Base-by-base conservation (phyloP, 2,329 filamentous ascomycete genomes). In the Oidium heveae region DNA sequence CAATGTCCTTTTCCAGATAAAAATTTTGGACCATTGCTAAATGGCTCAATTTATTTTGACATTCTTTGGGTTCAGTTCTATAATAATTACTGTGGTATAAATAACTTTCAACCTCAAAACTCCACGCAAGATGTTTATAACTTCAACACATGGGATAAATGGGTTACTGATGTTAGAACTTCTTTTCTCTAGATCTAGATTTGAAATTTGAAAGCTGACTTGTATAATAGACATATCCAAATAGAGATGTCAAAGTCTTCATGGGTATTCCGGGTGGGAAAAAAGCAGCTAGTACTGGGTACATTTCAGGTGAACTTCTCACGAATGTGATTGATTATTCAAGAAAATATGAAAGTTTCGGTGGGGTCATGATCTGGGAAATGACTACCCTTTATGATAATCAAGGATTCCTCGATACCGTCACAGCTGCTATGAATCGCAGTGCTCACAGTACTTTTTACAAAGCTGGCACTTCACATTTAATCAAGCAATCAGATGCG, bases 291-390 rank as follows among this genome's bases (percentile, higher is more conserved):
- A 75, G 75, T 5, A 68, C 67, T 3, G 79, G 79, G 2, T 84
- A 82, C 62, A 62, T 72, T 13, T 61, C 66, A 8, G 70, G 71
- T 2, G 59, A 60, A n/a, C 64, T 69, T 22, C 68, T 83, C 41
- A 66, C 63, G 20, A 62, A 67, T 5, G 69, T 79, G 34, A 71
- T 83, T 57, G 55, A 69, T 36, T 80, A 75, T 61, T 70, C 67
- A 47, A 72, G 73, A 65, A 63, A 66, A 43, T 82, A 73, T 61
- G 64, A 68, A 3, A 80, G 72, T 64, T 82, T 83, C 60, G 79
- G 78, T 8, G 80, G 80, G 33, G 71, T 79, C 32, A 82, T 83
- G 79, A 70, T 82, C 67, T 83, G 79, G 80, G 80, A 84, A 64
- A 74, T 74, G 66, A 74, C 70, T 33, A 77, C 80, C 67, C 70